Evolutionary conservation across 2,329 filamentous ascomycete genomes (phyloP), one percentile per base, ranked within the genome.

Genomic region (Venturia nashicola): DNA sequence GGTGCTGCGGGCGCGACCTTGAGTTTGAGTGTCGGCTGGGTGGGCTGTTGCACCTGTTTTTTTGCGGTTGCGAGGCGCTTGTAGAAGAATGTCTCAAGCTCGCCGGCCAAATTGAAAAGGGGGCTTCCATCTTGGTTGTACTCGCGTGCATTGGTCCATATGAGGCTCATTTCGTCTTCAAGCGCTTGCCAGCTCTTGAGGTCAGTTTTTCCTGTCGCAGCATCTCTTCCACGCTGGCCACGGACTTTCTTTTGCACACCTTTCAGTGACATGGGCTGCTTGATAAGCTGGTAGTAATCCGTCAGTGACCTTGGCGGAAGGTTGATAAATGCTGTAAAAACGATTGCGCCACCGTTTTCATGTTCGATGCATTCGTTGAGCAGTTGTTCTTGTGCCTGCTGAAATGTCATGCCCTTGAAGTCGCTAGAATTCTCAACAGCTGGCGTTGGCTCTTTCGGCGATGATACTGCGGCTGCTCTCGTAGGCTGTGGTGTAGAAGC

Each of bases 51-150:
- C 20, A 93, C 89, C 64, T 82, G 82, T 59, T 82, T 82, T 72
- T 88, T 91, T 11, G 90, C 91, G 70, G 89, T 82, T 67, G 83
- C 84, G 43, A 96, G 74, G 63, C 89, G 80, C 48, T 82, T 79
- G 61, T 84, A 79, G 32, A 61, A 62, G 59, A 59, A 62, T 77
- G 90, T 90, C 83, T 95, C 87, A 7, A 97, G 83, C 65, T 94
- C 86, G 60, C 86, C 83, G 0, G 91, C 90, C 66, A 94, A 79
- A 27, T 83, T 80, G 67, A 86, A 90, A 61, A 96, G 92, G 18
- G 91, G 88, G 70, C 92, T 96, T 4, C 88, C 89, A 71, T 96
- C 91, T 73, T 96, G 90, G 68, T 97, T 97, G 78, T 93, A 97
- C 65, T 87, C 87, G 70, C 86, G 88, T 0, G 91, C 91, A 74